phyloP scores from a whole-genome alignment of 2,329 filamentous ascomycete species.

The Scopulariopsis brevicaulis region DNA sequence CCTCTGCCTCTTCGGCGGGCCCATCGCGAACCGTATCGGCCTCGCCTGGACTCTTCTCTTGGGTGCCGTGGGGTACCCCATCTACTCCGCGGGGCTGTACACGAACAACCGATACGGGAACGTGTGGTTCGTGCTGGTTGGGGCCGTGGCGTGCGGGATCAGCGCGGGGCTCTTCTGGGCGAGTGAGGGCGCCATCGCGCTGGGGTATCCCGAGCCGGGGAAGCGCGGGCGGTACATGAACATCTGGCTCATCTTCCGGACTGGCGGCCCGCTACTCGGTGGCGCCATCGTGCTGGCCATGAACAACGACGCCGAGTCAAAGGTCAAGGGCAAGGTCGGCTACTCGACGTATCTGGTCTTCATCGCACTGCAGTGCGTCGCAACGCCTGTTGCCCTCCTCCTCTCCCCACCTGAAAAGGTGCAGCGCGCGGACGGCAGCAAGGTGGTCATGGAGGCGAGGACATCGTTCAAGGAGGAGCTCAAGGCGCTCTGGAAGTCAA shows the following conservation, averaged over 20 bases:
- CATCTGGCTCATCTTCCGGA: constrained; percentile 44
- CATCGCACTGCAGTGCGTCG: constrained; percentile 15
- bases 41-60: constrained; percentile 30
- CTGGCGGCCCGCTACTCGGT: constrained; percentile 35
- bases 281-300: constrained; percentile 32
- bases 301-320: constrained; percentile 16
- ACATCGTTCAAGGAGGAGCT: constrained; percentile 13
- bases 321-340: constrained; percentile 13
- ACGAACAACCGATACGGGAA: constrained; percentile 37
- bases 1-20: constrained; percentile 19
- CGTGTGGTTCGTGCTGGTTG: constrained; percentile 37
- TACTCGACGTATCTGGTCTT: constrained; percentile 16
- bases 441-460: constrained; percentile 10
- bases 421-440: constrained; percentile 13
- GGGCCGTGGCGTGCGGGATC: constrained; percentile 33
- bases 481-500: constrained; percentile 10
- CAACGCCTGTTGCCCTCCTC: constrained; percentile 13
- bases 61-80: constrained; percentile 32
- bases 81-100: constrained; percentile 35
- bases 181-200: constrained; percentile 33
- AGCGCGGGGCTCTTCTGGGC: constrained; percentile 39
- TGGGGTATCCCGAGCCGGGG: constrained; percentile 33
- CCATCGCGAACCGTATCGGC: constrained; percentile 35
- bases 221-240: constrained; percentile 41
- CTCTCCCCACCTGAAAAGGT: constrained; percentile 16